Base-by-base conservation (phyloP, 257 asterid species). In the Linaria vulgaris region DNA sequence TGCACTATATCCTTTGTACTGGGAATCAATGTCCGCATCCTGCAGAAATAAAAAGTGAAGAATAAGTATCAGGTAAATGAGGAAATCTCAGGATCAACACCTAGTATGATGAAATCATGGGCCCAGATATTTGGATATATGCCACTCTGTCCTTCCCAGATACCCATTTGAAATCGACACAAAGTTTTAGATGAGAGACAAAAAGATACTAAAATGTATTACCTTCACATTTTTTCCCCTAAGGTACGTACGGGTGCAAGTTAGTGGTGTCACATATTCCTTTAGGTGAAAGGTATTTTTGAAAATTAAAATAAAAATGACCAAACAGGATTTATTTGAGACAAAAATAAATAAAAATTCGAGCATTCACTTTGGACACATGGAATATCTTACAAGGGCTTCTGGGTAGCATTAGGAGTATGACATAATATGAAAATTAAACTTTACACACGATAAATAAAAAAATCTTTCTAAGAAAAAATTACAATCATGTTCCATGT, bases 1-100 rank as follows among this genome's bases (percentile, higher is more conserved):
- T 62, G 78, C 49, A 65, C 85, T 83, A 84, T 87, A 92, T 75
- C 83, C 81, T 69, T 85, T 85, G 79, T 82, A 92, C 72, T 74
- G 79, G 43, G 81, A 75, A 71, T 83, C 82, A 70, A 89, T 79
- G 80, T 92, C 96, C 64, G 81, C 80, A 66, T 83, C 94, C 99
- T 92, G 85, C 58, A 49, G 68, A 68, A 58, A n/a, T n/a, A n/a
- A 58, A 54, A 61, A 51, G 24, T 61, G 69, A 52, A 62, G 27
- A 21, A 38, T 46, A 41, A 69, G 66, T 24, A 65, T 67, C 48
- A 62, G 71, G 69, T n/a, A 56, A 50, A 56, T 23, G 23, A 20
- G 38, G 23, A 43, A 67, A 55, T 23, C 61, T 19, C 43, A 25
- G 51, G 22, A 61, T 16, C 25, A 65, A 50, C 60, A 46, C 46